These are phyloP conservation scores for Manihot esculenta DNA, from an alignment of 441 rosid species.

Conservation along the genomic window DNA sequence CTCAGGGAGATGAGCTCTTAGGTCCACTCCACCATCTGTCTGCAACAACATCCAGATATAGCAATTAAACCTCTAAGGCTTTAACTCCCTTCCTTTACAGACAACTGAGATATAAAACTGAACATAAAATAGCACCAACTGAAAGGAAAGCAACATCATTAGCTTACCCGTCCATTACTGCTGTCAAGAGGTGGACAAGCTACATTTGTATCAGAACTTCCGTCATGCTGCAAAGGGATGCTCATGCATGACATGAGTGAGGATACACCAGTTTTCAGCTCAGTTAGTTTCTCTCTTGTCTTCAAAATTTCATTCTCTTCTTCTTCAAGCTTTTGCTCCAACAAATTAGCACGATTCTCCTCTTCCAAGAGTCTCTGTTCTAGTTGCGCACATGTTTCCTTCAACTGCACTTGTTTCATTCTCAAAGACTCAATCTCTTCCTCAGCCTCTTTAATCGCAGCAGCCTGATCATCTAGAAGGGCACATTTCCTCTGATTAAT, in stretches of 20 bases:
- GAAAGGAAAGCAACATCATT: conserved; percentile 27
- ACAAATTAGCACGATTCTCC: conserved; percentile 44
- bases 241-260: conserved; percentile 63
- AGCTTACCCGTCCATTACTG: conserved; percentile 57
- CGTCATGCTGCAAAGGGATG: conserved; percentile 37
- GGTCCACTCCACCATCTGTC: conserved; percentile 45
- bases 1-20: conserved; percentile 30
- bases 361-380: conserved; percentile 48
- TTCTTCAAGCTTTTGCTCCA: conserved; percentile 62
- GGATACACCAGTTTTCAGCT: conserved; percentile 63
- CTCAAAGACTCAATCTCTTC: conserved; percentile 47
- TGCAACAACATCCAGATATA: conserved; percentile 41
- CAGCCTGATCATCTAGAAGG: conserved; percentile 44
- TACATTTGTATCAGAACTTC: conserved; percentile 30
- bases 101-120: conserved; percentile 26
- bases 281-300: conserved; percentile 61
- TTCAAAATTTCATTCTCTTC: conserved; percentile 57
- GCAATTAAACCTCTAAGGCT: conserved; percentile 33
- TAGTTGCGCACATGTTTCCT: conserved; percentile 48
- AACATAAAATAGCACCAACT: conserved; percentile 20
- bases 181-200: conserved; percentile 32
- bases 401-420: conserved; percentile 45
- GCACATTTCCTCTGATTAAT: conserved; percentile 41
- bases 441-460: conserved; percentile 39
- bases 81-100: conserved; percentile 26